Conservation (phyloP, 2,329 filamentous ascomycete species). For the Hypoxylon sp. region DNA sequence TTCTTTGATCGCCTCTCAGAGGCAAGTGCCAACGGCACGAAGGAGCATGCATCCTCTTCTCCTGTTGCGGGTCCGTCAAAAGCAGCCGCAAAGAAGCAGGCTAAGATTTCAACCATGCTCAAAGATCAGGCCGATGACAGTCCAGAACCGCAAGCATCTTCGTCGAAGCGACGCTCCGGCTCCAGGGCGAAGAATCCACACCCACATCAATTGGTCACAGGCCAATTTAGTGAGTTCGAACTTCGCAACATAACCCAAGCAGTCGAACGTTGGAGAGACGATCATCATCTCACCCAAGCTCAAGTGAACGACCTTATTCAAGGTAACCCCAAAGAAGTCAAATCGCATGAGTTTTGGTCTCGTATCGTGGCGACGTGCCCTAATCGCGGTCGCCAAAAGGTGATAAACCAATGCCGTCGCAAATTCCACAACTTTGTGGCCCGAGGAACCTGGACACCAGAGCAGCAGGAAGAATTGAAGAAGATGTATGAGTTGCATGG, state of each 20-base stretch:
- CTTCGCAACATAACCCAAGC: slow-evolving; percentile 59
- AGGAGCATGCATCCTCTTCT: slow-evolving; percentile 43
- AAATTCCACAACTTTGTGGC: slow-evolving; percentile 76
- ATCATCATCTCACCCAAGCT: slow-evolving; percentile 60
- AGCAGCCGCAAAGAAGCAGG: slow-evolving; percentile 33
- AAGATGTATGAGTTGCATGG: slow-evolving; percentile 63
- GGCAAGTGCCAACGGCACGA: slow-evolving; percentile 24
- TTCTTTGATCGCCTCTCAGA: slow-evolving; percentile 44
- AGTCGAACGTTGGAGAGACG: slow-evolving; percentile 62
- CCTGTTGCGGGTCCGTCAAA: slow-evolving; percentile 41
- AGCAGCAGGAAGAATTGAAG: slow-evolving; percentile 70
- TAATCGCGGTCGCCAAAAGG: slow-evolving; percentile 66
- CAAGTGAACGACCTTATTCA: slow-evolving; percentile 66
- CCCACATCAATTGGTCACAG: slow-evolving; percentile 46
- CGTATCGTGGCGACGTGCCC: slow-evolving; percentile 65
- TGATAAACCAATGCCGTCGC: slow-evolving; percentile 71
- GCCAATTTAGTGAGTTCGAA: slow-evolving; percentile 63
- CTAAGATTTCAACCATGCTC: slow-evolving; percentile 47
- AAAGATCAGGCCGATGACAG: slow-evolving; percentile 30
- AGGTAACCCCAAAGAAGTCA: slow-evolving; percentile 43
- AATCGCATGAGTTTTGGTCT: slow-evolving; percentile 65
- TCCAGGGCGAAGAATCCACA: background rate
- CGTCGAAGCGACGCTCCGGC: slow-evolving; percentile 10
- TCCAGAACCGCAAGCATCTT: slow-evolving; percentile 12
- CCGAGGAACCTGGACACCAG: slow-evolving; percentile 71